Evolutionary conservation across 164 flowering plant species (phyloP), one percentile per base, ranked within the genome.

Genomic region (Nymphaea thermarum): DNA sequence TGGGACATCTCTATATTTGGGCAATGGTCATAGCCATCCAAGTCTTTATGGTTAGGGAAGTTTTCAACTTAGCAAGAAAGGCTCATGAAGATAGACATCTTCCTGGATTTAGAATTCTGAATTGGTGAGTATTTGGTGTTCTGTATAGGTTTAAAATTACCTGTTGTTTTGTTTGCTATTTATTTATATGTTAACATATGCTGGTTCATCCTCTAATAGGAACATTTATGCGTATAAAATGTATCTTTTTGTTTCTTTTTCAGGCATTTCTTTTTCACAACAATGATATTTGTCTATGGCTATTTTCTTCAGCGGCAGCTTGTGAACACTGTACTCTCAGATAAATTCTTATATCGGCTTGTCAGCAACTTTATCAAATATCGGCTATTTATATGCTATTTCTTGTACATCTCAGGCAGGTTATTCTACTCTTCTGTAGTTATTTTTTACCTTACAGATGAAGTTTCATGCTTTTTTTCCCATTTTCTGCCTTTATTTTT

Each of bases 261-360:
- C 41, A 93, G 98, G 98, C 91, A 93, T 81, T 93, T 93, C 68
- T 93, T 93, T 88, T 93, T 93, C 90, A 89, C 96, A 0, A 96
- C 93, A n/a, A 80, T 93, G 97, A 75, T 93, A 51, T 93, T 89
- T 76, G 94, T 87, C 2, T 91, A 93, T 76, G 98, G 97, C 7
- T 90, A 94, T 47, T 82, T 93, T 67, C 88, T 93, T 70, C 87
- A 87, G 73, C 96, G 88, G 71, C 90, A 85, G 68, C 90, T 91
- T 41, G 92, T 86, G 75, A 89, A 89, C 72, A 90, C 96, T 65
- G 93, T 89, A n/a, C 82, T 90, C 43, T 73, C 87, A 43, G 97
- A 89, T 78, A 82, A 85, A 67, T 74, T 89, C 68, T 70, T 86
- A 55, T 87, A 83, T 77, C 75, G 80, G 79, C 84, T 89, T 70